Base-by-base conservation (phyloP, 768 basidiomycete genomes). In the Trametes cubensis region DNA sequence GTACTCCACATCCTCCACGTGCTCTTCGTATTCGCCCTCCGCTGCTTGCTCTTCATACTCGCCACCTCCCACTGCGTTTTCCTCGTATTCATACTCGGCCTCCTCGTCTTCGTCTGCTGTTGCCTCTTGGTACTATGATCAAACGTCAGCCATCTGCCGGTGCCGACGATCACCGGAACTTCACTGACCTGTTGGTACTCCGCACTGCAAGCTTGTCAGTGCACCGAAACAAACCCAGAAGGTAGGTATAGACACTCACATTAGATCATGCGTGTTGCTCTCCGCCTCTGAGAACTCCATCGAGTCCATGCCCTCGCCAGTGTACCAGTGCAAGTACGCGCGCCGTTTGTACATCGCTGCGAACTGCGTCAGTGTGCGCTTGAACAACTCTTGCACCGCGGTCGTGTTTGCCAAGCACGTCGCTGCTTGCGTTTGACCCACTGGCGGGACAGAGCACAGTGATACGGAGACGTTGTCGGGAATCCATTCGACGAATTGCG, bases 261-360 rank as follows among this genome's bases (percentile, higher is more conserved):
- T 87, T 50, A 94, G 73, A 76, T 94, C 93, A 3, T 80, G 81
- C 2, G 83, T 78, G 71, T 94, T 93, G 70, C 89, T 93, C 77
- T 94, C 92, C 0, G 93, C 92, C 73, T 94, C 92, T 0, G 89
- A 83, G 74, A 94, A 93, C 75, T 94, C 84, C 87, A 88, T 83
- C 18, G 82, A 71, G 71, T 95, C 94, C 94, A 95, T 95, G 45
- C 94, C 94, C 73, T 95, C 94, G 14, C 85, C 89, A 10, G 86
- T 90, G 72, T 94, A 95, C 91, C 92, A 94, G 72, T 95, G 92
- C 60, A 95, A 74, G 81, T 92, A 96, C 6, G 94, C 94, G 47
- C 81, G 80, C 30, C 93, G 84, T 72, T 89, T 91, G 76, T 84
- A 95, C 91, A 95, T 94, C 5, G 80, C 75, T 0, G 83, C 64